These are phyloP conservation scores for Hypoxylon sp. DNA, from an alignment of 2,329 filamentous ascomycete genomes.

Conservation along the genomic window DNA sequence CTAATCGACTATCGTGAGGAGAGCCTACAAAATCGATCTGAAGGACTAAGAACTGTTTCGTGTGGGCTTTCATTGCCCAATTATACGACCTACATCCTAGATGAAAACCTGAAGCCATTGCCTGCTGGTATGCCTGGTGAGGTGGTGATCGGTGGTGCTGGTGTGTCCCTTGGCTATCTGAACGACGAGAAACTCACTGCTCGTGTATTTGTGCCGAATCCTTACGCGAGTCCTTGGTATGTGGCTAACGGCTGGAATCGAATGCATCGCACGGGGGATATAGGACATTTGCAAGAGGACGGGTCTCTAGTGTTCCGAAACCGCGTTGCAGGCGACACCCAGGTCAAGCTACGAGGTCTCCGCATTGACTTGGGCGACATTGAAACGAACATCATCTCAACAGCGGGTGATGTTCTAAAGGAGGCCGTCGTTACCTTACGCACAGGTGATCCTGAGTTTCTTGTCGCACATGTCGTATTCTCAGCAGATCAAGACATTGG, in stretches of 20 bases:
- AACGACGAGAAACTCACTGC: too few species aligned
- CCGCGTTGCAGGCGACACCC: conserved; percentile 50
- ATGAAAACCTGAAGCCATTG: not conserved
- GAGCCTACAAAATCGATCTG: too few species aligned
- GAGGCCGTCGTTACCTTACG: conserved; percentile 31
- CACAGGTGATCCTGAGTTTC: conserved; percentile 10
- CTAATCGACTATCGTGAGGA: too few species aligned
- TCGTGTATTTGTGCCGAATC: too few species aligned
- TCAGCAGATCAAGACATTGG: too few species aligned
- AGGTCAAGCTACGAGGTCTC: conserved; percentile 42
- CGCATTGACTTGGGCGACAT: conserved; percentile 51
- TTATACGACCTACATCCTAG: not conserved
- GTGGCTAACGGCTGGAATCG: too few species aligned
- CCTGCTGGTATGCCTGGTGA: not conserved
- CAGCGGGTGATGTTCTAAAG: conserved; percentile 5
- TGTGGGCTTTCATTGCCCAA: not conserved
- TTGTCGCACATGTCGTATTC: conserved; percentile 45
- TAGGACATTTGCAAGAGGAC: conserved; percentile 45
- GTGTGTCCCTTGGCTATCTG: not conserved
- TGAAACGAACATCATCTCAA: conserved; percentile 37
- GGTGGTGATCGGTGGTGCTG: not conserved
- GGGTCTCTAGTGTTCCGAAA: conserved; percentile 51
- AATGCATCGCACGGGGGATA: conserved; percentile 50
- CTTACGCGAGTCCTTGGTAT: too few species aligned
- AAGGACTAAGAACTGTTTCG: not conserved